A percentile compares a stretch with the other conserved stretches of the same genome.
Conservation (phyloP, 129 eudicot species). For the Daucus carota region DH1_v3.0 NC_030385.2:36057001-36057500, state of each 20-base stretch:
- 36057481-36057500: background rate
- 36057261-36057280: too few species aligned
- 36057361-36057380: background rate
- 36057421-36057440: background rate
- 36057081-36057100: slow-evolving; percentile 57
- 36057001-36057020: slow-evolving; percentile 27
- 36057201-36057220: background rate
- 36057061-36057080: slow-evolving; percentile 37
- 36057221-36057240: background rate
- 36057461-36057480: background rate
- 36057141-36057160: background rate
- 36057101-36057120: too few species aligned
- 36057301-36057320: background rate
- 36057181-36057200: background rate
- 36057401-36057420: background rate
- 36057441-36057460: background rate
- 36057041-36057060: slow-evolving; percentile 49
- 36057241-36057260: too few species aligned
- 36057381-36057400: background rate
- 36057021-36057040: slow-evolving; percentile 48
- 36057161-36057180: too few species aligned
- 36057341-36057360: background rate
- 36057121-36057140: background rate
- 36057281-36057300: background rate
- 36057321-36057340: background rate